Conservation (phyloP, 257 asterid genomes). For the Solanum raphanifolium region DNA sequence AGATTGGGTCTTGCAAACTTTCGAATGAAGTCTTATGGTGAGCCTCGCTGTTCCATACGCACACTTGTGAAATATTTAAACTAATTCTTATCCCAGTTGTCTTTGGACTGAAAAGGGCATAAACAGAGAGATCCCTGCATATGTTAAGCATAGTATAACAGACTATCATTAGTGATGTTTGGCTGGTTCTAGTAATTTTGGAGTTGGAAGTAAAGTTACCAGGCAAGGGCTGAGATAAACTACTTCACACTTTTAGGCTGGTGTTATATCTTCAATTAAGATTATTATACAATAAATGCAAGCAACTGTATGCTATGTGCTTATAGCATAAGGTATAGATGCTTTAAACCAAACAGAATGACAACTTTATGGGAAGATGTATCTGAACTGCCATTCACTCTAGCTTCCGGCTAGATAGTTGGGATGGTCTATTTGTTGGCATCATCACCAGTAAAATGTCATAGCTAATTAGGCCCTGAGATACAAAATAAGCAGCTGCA, state of each 20-base stretch:
- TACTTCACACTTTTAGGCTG: not conserved
- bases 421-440: not conserved
- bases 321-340: not conserved
- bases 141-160: not conserved
- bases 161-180: not conserved
- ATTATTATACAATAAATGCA: not conserved
- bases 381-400: not conserved
- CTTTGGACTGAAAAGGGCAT: not conserved
- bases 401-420: not conserved
- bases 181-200: not conserved
- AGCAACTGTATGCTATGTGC: not conserved
- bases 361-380: not conserved
- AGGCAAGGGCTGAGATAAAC: not conserved
- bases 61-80: not conserved
- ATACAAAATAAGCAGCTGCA: not conserved
- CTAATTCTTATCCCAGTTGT: not conserved
- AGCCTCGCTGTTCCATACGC: not conserved
- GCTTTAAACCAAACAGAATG: not conserved
- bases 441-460: not conserved
- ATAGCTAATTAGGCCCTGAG: not conserved
- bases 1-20: not conserved
- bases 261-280: not conserved
- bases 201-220: not conserved
- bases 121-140: not conserved
- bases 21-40: not conserved